phyloP scores from a whole-genome alignment of 768 basidiomycete species.

The Tricholomella constricta region DNA sequence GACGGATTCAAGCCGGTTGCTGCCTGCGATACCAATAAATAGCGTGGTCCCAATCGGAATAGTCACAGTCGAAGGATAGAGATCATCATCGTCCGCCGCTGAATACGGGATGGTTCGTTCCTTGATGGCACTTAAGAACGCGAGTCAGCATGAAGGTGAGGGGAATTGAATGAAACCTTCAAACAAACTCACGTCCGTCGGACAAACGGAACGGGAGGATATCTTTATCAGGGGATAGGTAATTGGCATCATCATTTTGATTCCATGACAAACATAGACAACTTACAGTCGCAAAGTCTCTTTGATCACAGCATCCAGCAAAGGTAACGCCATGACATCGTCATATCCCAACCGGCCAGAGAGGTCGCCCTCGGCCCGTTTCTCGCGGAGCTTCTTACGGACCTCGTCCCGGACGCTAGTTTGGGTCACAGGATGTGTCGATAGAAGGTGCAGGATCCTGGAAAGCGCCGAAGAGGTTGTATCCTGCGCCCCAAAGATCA shows the following conservation, averaged over 20 bases:
- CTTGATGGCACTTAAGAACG: conserved; percentile 36
- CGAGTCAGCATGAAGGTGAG: not conserved
- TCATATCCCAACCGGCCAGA: conserved; percentile 34
- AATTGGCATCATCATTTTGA: conserved; percentile 1
- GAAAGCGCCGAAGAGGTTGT: conserved; percentile 49
- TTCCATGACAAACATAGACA: not conserved
- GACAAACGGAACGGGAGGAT: conserved; percentile 50
- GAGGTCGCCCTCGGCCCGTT: conserved; percentile 16
- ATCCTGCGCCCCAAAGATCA: conserved; percentile 54
- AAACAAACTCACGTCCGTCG: conserved; percentile 42
- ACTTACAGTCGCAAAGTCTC: conserved; percentile 48
- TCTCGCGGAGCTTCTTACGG: conserved; percentile 21
- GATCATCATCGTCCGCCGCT: conserved; percentile 18
- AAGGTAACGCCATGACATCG: conserved; percentile 36
- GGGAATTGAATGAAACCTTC: not conserved
- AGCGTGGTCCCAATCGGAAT: conserved; percentile 51
- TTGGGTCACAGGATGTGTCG: conserved; percentile 41
- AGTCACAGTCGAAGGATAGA: conserved; percentile 32
- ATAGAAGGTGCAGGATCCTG: conserved; percentile 41
- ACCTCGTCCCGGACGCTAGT: conserved; percentile 39
- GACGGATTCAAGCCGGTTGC: conserved; percentile 48
- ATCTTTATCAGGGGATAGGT: conserved; percentile 29
- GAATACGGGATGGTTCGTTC: conserved; percentile 46
- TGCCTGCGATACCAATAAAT: conserved; percentile 48
- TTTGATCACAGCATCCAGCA: conserved; percentile 47